Base-by-base conservation (phyloP, 257 asterid species). In the Dorcoceras hygrometricum region DNA sequence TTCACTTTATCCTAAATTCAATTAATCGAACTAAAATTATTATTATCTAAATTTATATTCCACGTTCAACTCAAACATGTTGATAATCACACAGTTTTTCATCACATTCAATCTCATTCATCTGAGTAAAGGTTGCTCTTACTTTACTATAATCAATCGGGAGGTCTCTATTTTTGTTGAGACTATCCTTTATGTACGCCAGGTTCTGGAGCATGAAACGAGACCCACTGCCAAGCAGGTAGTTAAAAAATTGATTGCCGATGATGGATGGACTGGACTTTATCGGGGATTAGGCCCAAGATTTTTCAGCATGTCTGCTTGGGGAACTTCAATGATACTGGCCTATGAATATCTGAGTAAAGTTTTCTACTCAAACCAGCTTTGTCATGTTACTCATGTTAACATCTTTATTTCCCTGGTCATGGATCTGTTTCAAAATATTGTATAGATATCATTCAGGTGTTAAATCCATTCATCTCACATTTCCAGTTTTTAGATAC, bases 271-370 rank as follows among this genome's bases (percentile, higher is more conserved):
- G 97, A 77, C 84, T 25, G 97, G 97, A 72, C 73, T 94, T 43
- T 94, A 90, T 66, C 83, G 95, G 79, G 99, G 99, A 59, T 80
- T 94, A 4, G 97, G 99, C 81, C 97, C 99, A 23, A 82, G 99
- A 82, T 84, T 94, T 84, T 87, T 87, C 83, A 94, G 99, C 81
- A 90, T 91, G 95, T 94, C 99, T 29, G 96, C 99, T 9, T 94
- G 99, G 97, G 99, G 99, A 71, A 94, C 99, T 77, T 86, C 99
- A 22, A 94, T 94, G 99, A 94, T 94, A 74, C 80, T 94, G 51
- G 95, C 99, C 63, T 94, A 94, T 59, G 99, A 94, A 79, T 94
- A 94, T 81, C 79, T 94, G 62, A 94, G 99, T 94, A 87, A 66
- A 83, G 31, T 65, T 50, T 4, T 10, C 28, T 10, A 34, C 65